phyloP scores from a whole-genome alignment of 106 monocot species.

The Agapanthus africanus region DNA sequence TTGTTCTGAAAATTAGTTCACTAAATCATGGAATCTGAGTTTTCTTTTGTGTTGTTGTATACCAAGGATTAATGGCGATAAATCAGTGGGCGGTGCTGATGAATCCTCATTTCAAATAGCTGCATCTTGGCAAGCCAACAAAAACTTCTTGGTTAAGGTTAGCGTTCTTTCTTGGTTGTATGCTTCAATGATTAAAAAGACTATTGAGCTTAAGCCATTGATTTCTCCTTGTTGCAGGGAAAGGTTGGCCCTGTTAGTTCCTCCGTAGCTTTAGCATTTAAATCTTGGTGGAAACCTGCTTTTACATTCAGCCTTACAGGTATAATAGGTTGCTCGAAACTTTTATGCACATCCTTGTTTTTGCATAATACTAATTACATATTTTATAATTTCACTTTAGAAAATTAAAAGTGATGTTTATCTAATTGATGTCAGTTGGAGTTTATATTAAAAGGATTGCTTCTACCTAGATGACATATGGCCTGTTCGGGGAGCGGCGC shows the following conservation, averaged over 20 bases:
- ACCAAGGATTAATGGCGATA: slow-evolving; percentile 49
- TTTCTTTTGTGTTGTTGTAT: slow-evolving; percentile 1
- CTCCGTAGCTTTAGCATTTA: slow-evolving; percentile 74
- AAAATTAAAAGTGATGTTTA: background rate
- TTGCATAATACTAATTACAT: background rate
- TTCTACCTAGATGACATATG: too few species aligned
- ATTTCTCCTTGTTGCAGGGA: slow-evolving; percentile 42
- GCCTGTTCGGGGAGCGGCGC: too few species aligned
- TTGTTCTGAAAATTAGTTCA: background rate
- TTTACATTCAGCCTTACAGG: slow-evolving; percentile 96
- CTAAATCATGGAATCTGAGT: background rate
- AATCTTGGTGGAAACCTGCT: slow-evolving; percentile 98
- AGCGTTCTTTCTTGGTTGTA: background rate
- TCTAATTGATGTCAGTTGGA: slow-evolving; percentile 22
- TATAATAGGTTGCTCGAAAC: slow-evolving; percentile 4
- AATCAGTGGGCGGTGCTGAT: slow-evolving; percentile 30
- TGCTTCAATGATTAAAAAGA: background rate
- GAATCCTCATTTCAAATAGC: slow-evolving; percentile 80
- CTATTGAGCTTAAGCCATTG: background rate
- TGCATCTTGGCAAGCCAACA: slow-evolving; percentile 98
- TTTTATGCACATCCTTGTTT: background rate
- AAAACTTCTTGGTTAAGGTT: slow-evolving; percentile 91
- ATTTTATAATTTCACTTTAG: background rate
- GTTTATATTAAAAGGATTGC: too few species aligned
- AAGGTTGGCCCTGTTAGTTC: slow-evolving; percentile 67